These are phyloP conservation scores for Hyaloraphidium curvatum DNA, from an alignment of 192 early-diverging fungal species.

Conservation along the genomic window DNA sequence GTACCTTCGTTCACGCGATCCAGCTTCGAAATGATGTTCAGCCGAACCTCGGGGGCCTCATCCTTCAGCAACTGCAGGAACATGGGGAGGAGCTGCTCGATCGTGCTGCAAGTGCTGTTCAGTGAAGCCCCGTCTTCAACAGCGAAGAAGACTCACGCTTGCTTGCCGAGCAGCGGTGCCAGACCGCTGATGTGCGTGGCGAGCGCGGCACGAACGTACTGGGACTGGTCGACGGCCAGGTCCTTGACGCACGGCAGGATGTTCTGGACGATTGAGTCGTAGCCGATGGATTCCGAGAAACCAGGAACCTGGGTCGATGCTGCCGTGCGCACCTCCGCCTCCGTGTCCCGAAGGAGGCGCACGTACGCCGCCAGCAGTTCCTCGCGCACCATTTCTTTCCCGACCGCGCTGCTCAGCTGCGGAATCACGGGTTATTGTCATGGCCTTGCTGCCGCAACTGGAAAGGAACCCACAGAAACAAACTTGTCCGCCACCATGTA, in stretches of 20 bases:
- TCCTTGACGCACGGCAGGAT: conserved; percentile 84
- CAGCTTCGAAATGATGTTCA: conserved; percentile 96
- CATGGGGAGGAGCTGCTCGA: conserved; percentile 82
- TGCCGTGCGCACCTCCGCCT: conserved; percentile 93
- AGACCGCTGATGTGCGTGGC: conserved; percentile 92
- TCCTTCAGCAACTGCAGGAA: conserved; percentile 96
- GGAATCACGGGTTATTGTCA: neutral
- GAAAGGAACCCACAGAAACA: conserved; percentile 35
- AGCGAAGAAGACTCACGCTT: conserved; percentile 33
- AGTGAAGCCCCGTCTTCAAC: neutral
- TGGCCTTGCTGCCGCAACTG: neutral
- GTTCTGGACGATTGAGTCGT: conserved; percentile 53
- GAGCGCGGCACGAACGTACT: conserved; percentile 86
- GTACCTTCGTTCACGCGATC: conserved; percentile 80
- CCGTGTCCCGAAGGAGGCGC: conserved; percentile 76
- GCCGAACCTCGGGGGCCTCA: conserved; percentile 86
- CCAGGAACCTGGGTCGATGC: conserved; percentile 81
- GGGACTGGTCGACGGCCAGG: conserved; percentile 85
- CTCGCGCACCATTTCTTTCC: conserved; percentile 55
- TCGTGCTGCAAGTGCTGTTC: conserved; percentile 36
- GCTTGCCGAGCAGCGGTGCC: conserved; percentile 86
- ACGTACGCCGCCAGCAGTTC: conserved; percentile 76
- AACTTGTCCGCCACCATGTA: conserved; percentile 99
- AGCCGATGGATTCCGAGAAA: conserved; percentile 52
- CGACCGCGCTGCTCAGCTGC: conserved; percentile 64